Evolutionary conservation across 148 eudicot species (phyloP), one percentile per base, ranked within the genome.

Genomic region (Suaeda aralocaspica): DNA sequence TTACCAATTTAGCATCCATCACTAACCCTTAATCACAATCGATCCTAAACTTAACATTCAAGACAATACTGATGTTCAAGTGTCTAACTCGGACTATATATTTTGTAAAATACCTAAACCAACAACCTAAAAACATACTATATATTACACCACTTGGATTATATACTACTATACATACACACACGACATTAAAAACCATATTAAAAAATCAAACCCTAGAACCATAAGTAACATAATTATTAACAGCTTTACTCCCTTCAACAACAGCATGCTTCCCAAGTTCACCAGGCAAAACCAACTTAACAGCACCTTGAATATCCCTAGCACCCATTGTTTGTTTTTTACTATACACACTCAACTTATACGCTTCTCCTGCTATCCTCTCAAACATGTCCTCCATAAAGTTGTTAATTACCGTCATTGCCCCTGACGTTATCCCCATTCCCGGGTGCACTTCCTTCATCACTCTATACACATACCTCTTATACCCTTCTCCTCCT

Each of bases 401-500:
- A 71, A 82, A 66, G 46, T 84, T 92, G 66, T 92, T 84, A 1
- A 92, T 52, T 6, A 92, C 76, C 34, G 81, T 81, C 96, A 92
- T 92, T 3, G 98, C 92, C 75, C 80, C 82, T 0, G 81, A 76
- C 21, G 96, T 86, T 0, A 90, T 81, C 0, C 85, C 92, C 78
- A 90, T 31, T 0, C 88, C 98, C 0, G 96, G 94, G 57, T 92
- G 98, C 9, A 92, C 98, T 52, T 92, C 92, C 63, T 90, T 92
- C 82, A 90, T 26, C 53, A 90, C 96, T 63, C 73, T 82, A 28
- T 26, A 84, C 34, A 88, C 77, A 50, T 92, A 92, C 33, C 78
- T 84, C 68, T 76, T 80, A 50, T 89, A 89, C 79, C 83, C 92
- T 46, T 68, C 88, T 25, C 83, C 36, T 0, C 72, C 84, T 5